These are phyloP conservation scores for Urtica urens DNA, from an alignment of 306 rosid genomes.

Conservation along the genomic window DNA sequence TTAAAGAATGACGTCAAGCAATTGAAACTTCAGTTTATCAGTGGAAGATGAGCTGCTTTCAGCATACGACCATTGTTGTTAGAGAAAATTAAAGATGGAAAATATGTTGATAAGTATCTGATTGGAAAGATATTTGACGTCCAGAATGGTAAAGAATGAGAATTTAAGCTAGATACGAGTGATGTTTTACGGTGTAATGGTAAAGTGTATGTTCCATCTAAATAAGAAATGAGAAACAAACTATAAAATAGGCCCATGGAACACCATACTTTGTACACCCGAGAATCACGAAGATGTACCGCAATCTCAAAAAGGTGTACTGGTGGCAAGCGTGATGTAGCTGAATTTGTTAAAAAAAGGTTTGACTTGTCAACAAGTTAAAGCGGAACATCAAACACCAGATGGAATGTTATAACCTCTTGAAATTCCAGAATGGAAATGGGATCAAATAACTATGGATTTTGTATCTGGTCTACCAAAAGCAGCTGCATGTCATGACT, in stretches of 20 bases:
- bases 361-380: neutral
- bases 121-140: too few relatives aligned
- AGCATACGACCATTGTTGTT: too few relatives aligned
- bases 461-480: neutral
- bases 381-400: neutral
- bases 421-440: neutral
- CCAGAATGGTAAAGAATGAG: too few relatives aligned
- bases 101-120: too few relatives aligned
- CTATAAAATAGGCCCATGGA: neutral
- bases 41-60: too few relatives aligned
- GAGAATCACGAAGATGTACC: neutral
- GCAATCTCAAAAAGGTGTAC: neutral
- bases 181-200: too few relatives aligned
- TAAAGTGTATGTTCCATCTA: neutral
- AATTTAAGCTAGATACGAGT: too few relatives aligned
- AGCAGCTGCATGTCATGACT: neutral
- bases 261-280: neutral
- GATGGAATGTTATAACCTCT: neutral
- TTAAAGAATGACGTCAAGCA: too few relatives aligned
- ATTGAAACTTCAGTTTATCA: too few relatives aligned
- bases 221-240: neutral
- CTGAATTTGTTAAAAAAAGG: neutral
- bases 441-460: neutral
- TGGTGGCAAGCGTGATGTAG: neutral
- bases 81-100: too few relatives aligned